Base-by-base conservation (phyloP, 2,329 filamentous ascomycete genomes). In the Talaromyces funiculosus region DNA sequence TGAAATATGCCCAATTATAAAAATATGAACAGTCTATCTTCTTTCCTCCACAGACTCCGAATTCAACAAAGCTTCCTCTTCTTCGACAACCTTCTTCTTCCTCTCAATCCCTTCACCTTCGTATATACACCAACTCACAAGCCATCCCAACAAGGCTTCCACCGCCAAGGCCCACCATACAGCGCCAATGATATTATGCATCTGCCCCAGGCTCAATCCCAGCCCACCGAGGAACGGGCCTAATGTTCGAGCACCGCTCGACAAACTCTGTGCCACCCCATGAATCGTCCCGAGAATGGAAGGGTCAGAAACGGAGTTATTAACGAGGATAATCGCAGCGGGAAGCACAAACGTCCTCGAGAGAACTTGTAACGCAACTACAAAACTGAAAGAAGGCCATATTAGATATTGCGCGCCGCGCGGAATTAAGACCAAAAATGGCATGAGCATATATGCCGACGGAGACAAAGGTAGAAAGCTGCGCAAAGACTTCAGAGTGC, bases 391-490 rank as follows among this genome's bases (percentile, higher is more conserved):
- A 1, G 84, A 82, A 0, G 82, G 66, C 89, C 89, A 92, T 37
- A 91, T 78, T 8, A 79, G 73, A 68, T 57, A 81, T 3, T 37
- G 31, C 68, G 42, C 76, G 63, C 66, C 51, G 38, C 83, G 83
- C 0, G 87, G 89, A 1, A 92, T 79, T 31, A 92, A 73, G 1
- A 88, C 83, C 12, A 93, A 80, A 69, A 87, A 92, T 0, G 90
- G 90, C 38, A 88, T 82, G 9, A 88, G 69, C 9, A 85, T 76
- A 72, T 93, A 93, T 0, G 86, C 82, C 9, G 90, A 33, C 0
- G 90, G 88, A 63, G 92, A 92, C 54, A 87, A 82, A 43, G 86
- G 81, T 0, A 92, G 77, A 40, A 86, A 89, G n/a, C 82, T 73
- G 3, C 86, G 83, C 80, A 87, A 91, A 45, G 85, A 86, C 4